Evolutionary conservation across 176 grass and related monocot genomes (phyloP).

Genomic region (Musa itinerans): DNA sequence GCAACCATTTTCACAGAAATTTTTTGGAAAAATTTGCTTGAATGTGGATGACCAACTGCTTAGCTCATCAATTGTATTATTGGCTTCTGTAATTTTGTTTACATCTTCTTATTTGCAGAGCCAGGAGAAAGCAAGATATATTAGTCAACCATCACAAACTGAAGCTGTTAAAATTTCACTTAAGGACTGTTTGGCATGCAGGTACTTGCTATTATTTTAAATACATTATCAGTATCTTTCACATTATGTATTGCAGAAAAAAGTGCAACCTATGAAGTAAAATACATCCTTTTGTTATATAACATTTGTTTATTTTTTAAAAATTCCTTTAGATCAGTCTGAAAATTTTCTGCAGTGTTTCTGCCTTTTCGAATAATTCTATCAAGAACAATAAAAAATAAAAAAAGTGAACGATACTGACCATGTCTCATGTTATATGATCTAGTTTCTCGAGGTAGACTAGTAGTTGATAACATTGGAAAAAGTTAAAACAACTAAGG

Average conservation of each 20-base stretch:
- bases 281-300: too few relatives aligned
- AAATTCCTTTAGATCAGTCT: too few relatives aligned
- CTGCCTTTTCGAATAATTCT: not conserved
- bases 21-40: not conserved
- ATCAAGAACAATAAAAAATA: not conserved
- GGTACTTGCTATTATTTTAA: slow-evolving; percentile 26
- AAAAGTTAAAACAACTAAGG: not conserved
- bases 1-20: not conserved
- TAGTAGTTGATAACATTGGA: not conserved
- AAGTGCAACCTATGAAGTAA: too few relatives aligned
- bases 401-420: not conserved
- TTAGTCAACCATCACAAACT: slow-evolving; percentile 47
- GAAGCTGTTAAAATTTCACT: slow-evolving; percentile 94
- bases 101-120: slow-evolving; percentile 27
- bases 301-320: too few relatives aligned
- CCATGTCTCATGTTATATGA: not conserved
- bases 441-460: not conserved
- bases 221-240: not conserved
- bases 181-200: slow-evolving; percentile 95
- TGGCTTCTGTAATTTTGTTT: not conserved
- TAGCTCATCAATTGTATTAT: not conserved
- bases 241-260: not conserved
- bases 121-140: slow-evolving; percentile 42
- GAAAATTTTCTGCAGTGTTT: not conserved
- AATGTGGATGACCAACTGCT: not conserved